Base-by-base conservation (phyloP, 75 land plant genomes). In the Larix kaempferi region DNA sequence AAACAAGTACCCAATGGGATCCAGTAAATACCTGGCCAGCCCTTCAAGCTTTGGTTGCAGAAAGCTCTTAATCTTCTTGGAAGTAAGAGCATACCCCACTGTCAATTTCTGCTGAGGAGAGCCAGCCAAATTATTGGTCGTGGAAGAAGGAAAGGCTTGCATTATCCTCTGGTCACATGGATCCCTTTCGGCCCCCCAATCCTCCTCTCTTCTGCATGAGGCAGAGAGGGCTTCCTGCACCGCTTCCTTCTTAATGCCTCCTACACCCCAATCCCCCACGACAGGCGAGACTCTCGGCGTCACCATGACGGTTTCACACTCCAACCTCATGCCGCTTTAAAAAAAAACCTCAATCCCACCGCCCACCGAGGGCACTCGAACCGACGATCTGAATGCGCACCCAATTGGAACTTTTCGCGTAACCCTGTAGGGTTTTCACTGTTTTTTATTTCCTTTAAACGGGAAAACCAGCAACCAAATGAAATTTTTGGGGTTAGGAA, bases 41-140 rank as follows among this genome's bases (percentile, higher is more conserved):
- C 75, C 73, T 58, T 78, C 85, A 19, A 92, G 80, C 78, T 81
- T 85, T 2, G 94, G 94, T 81, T 90, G 92, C 78, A 92, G 59
- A 74, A 92, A 92, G 88, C 94, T 92, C 85, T 88, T 90, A 27
- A 62, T 81, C 74, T 92, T 92, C 85, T 92, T 92, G 16, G 86
- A 82, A 5, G 92, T 90, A 25, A 92, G 85, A 2, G 94, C 94
- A 56, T 92, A 92, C 23, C 95, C 95, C 33, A 92, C 94, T 14
- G 81, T 87, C 21, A 89, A 69, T 67, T 74, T 77, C 59, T 61
- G 76, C 52, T 56, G 64, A 33, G 73, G 15, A 6, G 71, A 8
- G 13, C 59, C 76, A 56, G 11, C 33, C 64, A 56, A 26, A 29
- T 52, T 35, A 6, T 74, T 52, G 1, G 56, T 26, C 8, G 27